Percentiles rank a stretch among this genome's conserved stretches.
These are phyloP conservation scores for Piloderma croceum DNA, from an alignment of 768 basidiomycete species.

Conservation along the genomic window DNA sequence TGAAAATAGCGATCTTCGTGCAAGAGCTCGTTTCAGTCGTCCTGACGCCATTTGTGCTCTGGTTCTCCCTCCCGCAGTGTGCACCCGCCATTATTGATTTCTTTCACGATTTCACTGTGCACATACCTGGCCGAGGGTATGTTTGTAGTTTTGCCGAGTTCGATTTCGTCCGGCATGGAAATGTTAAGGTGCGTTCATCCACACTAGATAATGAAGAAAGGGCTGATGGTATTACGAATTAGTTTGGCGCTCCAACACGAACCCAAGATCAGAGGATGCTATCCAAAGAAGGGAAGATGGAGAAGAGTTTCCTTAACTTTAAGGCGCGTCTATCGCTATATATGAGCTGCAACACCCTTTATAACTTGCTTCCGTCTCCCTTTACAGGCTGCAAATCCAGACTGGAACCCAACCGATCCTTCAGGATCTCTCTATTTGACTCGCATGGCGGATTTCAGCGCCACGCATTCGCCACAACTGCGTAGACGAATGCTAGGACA, in stretches of 20 bases:
- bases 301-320: conserved; percentile 94
- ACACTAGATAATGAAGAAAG: background rate
- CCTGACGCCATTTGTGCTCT: conserved; percentile 89
- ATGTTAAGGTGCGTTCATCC: conserved; percentile 61
- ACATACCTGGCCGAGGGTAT: conserved; percentile 93
- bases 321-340: conserved; percentile 43
- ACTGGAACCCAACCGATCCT: conserved; percentile 91
- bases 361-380: conserved; percentile 3
- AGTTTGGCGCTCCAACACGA: conserved; percentile 83
- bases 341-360: background rate
- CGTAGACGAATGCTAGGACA: conserved; percentile 28
- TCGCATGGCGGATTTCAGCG: conserved; percentile 69
- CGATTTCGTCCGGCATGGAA: conserved; percentile 92
- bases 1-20: conserved; percentile 83
- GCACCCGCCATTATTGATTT: conserved; percentile 93
- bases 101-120: conserved; percentile 96
- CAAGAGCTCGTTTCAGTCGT: conserved; percentile 89
- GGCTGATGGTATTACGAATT: conserved; percentile 5
- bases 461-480: conserved; percentile 37
- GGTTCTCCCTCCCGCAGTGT: conserved; percentile 86
- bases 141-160: conserved; percentile 98
- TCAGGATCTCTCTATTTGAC: conserved; percentile 86
- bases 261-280: conserved; percentile 68
- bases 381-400: conserved; percentile 79
- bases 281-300: conserved; percentile 96